These are phyloP conservation scores for Clitopilus hobsonii DNA, from an alignment of 768 basidiomycete genomes.

Conservation along the genomic window DNA sequence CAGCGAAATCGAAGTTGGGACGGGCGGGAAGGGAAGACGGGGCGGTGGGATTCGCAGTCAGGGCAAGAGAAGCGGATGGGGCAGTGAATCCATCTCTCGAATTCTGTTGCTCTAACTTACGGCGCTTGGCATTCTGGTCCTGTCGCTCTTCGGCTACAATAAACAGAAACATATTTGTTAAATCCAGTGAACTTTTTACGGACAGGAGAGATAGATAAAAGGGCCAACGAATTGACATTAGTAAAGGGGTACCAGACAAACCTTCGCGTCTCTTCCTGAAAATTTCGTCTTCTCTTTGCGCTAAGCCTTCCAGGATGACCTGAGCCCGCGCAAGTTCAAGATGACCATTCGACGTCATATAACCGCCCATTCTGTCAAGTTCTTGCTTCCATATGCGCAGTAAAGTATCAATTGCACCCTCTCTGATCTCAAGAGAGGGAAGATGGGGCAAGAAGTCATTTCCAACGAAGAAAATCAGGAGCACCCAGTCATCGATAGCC, in stretches of 20 bases:
- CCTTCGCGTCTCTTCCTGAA: slow-evolving; percentile 90
- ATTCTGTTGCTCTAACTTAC: slow-evolving; percentile 58
- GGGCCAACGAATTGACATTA: slow-evolving; percentile 10
- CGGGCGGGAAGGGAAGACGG: slow-evolving; percentile 61
- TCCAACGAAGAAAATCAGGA: slow-evolving; percentile 99
- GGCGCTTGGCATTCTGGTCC: slow-evolving; percentile 85
- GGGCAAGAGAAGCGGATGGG: slow-evolving; percentile 44
- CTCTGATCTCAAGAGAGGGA: slow-evolving; percentile 96
- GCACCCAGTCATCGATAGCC: slow-evolving; percentile 99
- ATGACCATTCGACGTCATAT: slow-evolving; percentile 89
- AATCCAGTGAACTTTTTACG: slow-evolving; percentile 17
- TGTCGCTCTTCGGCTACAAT: slow-evolving; percentile 87
- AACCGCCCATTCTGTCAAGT: slow-evolving; percentile 94
- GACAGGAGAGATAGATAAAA: slow-evolving; percentile 10
- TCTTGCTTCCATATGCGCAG: slow-evolving; percentile 94
- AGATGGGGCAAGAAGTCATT: slow-evolving; percentile 99
- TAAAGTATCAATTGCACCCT: slow-evolving; percentile 97
- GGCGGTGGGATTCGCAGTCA: slow-evolving; percentile 42
- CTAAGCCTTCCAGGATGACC: slow-evolving; percentile 93
- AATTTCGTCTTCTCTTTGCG: slow-evolving; percentile 93
- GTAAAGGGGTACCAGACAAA: slow-evolving; percentile 36
- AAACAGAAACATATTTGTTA: slow-evolving; percentile 21
- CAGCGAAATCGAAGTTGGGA: slow-evolving; percentile 65
- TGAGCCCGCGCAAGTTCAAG: slow-evolving; percentile 83
- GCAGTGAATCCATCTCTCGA: slow-evolving; percentile 34